phyloP scores from a whole-genome alignment of 768 basidiomycete species.

The Neoboletus brunneissimus region DNA sequence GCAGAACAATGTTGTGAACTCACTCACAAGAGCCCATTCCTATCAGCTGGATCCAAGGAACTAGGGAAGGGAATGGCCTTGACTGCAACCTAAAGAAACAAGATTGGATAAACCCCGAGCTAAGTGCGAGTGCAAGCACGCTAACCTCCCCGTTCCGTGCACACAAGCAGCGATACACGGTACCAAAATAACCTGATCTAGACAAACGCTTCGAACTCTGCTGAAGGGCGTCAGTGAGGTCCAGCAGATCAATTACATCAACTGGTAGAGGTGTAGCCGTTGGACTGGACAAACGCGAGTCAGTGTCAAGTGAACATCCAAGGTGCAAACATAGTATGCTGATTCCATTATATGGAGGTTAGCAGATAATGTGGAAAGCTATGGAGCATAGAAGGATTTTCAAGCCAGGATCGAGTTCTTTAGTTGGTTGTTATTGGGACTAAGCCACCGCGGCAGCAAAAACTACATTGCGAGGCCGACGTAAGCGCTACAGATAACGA shows the following conservation, averaged over 20 bases:
- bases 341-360: not conserved
- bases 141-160: not conserved
- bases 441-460: not conserved
- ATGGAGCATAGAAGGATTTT: not conserved
- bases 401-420: not conserved
- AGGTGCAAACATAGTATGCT: not conserved
- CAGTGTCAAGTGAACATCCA: not conserved
- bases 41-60: not conserved
- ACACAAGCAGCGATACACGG: not conserved
- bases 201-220: not conserved
- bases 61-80: not conserved
- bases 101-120: not conserved
- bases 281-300: not conserved
- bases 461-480: not conserved
- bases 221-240: constrained; percentile 5
- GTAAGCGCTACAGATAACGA: too few relatives aligned
- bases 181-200: not conserved
- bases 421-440: not conserved
- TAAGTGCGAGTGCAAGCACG: not conserved
- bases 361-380: not conserved
- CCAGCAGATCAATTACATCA: not conserved
- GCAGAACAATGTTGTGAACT: not conserved
- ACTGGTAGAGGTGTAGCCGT: not conserved
- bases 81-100: constrained; percentile 2
- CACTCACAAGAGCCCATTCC: not conserved